Evolutionary conservation across 2,329 filamentous ascomycete genomes (phyloP).

Genomic region (Aureobasidium zeae): DNA sequence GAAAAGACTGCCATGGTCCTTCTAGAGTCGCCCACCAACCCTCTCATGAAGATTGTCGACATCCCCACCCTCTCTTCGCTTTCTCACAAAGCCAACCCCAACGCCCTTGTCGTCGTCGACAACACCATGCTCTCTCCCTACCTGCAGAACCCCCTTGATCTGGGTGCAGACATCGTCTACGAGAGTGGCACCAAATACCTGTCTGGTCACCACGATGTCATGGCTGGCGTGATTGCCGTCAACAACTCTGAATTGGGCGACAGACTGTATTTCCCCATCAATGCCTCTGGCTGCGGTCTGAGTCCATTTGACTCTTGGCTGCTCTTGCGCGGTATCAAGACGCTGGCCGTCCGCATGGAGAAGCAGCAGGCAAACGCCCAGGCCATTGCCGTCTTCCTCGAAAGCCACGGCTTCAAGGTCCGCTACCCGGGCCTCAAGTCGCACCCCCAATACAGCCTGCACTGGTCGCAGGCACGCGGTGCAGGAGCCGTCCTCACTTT

Average conservation of each 20-base stretch:
- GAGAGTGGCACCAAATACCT: constrained; percentile 97
- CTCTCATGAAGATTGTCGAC: constrained; percentile 95
- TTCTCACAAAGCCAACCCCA: constrained; percentile 67
- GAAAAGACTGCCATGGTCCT: constrained; percentile 90
- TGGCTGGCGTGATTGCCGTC: constrained; percentile 92
- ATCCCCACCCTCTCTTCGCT: constrained; percentile 68
- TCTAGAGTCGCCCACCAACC: constrained; percentile 93
- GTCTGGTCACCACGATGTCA: constrained; percentile 95
- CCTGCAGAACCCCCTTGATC: constrained; percentile 83
- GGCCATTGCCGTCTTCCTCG: constrained; percentile 83
- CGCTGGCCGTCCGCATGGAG: constrained; percentile 94
- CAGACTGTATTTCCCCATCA: constrained; percentile 93
- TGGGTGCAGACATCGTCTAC: constrained; percentile 93
- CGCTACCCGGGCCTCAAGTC: constrained; percentile 90
- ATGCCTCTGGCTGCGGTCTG: constrained; percentile 86
- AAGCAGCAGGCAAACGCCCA: constrained; percentile 93
- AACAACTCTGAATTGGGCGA: constrained; percentile 77
- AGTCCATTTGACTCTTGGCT: constrained; percentile 95
- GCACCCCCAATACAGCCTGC: constrained; percentile 91
- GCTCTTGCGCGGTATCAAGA: constrained; percentile 91
- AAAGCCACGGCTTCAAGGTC: constrained; percentile 83
- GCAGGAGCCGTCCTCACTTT: constrained; percentile 92
- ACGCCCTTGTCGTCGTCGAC: constrained; percentile 81
- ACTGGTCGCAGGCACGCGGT: constrained; percentile 90
- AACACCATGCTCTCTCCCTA: constrained; percentile 99